Evolutionary conservation across 1,284 basidiomycete species (phyloP), one percentile per base, ranked within the genome.

Genomic region (Hypsizygus ulmarius): DNA sequence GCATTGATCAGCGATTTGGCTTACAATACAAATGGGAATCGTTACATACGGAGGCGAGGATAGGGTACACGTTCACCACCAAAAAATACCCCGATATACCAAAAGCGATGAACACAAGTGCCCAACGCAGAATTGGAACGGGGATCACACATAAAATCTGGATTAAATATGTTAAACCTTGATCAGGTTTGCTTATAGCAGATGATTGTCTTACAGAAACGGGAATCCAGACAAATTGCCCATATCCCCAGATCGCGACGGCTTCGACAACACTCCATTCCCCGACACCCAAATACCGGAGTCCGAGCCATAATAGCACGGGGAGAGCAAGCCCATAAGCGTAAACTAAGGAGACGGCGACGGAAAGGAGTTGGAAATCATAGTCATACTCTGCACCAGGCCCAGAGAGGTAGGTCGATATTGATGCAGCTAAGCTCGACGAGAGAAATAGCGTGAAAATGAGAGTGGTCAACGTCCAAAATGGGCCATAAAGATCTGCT

Each of bases 381-480:
- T 93, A 93, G 51, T 82, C 81, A 58, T 82, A 89, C 50, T 70
- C 70, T 15, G 73, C 59, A 3, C 66, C 71, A 0, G 78, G 72
- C 30, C 77, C 68, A 19, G 87, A 86, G 34, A 96, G 78, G 68
- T 93, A 96, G 15, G 82, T 78, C 1, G 85, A 74, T 57, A 97
- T 86, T 33, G 90, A 90, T 5, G 88, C 82, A 1, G 86, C 90
- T 36, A 97, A 82, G 16, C 90, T 93, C 0, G 93, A 95, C 28
- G 90, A 94, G 49, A 95, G 82, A 72, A 94, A 97, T 47, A 97
- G 81, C 1, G 85, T 77, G 62, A 97, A 91, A 42, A 96, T 88
- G 54, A 97, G 81, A 1, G 93, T 96, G 0, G 93, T 94, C 40
- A 95, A 78, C 0, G 93, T 90, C 94, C 94, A 97, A 72, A 97